phyloP scores from a whole-genome alignment of 371 early-diverging fungal genomes.

The Mucor sp. region DNA sequence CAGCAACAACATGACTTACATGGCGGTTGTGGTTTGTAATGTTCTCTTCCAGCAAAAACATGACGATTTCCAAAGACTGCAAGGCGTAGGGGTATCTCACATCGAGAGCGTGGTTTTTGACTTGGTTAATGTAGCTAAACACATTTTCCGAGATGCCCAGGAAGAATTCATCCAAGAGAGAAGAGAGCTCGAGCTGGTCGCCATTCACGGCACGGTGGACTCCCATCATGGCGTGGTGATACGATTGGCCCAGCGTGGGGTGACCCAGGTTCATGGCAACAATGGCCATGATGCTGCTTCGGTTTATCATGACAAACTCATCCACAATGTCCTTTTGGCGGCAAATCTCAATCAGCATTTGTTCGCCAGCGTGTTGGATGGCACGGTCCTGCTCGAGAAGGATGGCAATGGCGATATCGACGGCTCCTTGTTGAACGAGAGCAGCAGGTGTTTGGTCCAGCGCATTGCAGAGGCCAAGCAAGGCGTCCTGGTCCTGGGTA shows the following conservation, averaged over 20 bases:
- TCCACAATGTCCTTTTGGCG: background rate
- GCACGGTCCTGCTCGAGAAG: background rate
- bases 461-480: background rate
- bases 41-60: background rate
- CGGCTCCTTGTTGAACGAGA: background rate
- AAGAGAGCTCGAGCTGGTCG: background rate
- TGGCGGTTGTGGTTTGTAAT: constrained; percentile 4
- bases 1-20: too few relatives aligned
- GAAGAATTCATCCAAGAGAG: constrained; percentile 5
- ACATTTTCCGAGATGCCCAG: constrained; percentile 14
- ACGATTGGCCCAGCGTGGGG: background rate
- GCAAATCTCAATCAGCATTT: background rate
- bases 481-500: background rate
- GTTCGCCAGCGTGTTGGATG: background rate
- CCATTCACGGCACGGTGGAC: background rate
- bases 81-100: constrained; percentile 11
- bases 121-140: constrained; percentile 9
- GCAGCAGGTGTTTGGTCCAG: background rate
- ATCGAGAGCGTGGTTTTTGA: background rate
- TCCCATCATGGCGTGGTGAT: background rate
- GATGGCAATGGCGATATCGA: background rate
- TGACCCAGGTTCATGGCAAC: constrained; percentile 9
- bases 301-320: background rate
- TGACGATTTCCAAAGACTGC: constrained; percentile 6
- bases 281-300: constrained; percentile 3